Evolutionary conservation across 2,329 filamentous ascomycete species (phyloP).

Genomic region (Onygenales sp.): DNA sequence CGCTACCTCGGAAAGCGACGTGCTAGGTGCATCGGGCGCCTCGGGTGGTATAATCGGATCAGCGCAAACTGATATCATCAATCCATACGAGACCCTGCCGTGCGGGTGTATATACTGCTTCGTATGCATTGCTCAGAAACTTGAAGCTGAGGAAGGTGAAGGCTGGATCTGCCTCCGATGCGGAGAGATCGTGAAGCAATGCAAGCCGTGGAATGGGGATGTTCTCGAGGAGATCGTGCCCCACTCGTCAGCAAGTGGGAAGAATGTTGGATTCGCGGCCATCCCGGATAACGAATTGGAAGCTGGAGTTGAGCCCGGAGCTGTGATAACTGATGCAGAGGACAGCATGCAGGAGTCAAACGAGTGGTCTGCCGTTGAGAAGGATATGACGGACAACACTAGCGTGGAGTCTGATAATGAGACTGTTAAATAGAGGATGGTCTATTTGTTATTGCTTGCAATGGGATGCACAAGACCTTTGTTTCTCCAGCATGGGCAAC

Average conservation of each 20-base stretch:
- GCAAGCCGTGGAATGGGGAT: conserved; percentile 85
- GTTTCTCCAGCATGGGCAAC: no score
- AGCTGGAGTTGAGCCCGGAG: conserved; percentile 10
- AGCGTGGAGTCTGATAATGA: conserved; percentile 7
- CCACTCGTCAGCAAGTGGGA: conserved; percentile 25
- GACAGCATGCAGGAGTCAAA: conserved; percentile 26
- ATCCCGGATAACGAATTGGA: conserved; percentile 11
- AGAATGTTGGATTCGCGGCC: conserved; percentile 34
- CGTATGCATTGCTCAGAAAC: conserved; percentile 79
- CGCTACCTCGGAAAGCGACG: conserved; percentile 62
- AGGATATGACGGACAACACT: conserved; percentile 17
- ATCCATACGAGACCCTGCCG: conserved; percentile 83
- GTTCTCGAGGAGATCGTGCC: conserved; percentile 46
- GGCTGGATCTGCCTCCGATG: conserved; percentile 89
- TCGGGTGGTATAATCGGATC: conserved; percentile 75
- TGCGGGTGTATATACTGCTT: conserved; percentile 95
- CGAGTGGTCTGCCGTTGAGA: conserved; percentile 28
- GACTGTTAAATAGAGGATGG: neutral
- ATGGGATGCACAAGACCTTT: neutral
- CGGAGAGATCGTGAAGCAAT: conserved; percentile 72
- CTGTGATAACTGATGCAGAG: conserved; percentile 22
- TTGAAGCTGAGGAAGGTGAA: conserved; percentile 89
- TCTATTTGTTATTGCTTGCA: neutral
- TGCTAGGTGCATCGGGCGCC: conserved; percentile 54
- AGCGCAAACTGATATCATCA: conserved; percentile 86